Evolutionary conservation across 306 rosid species (phyloP).

Genomic region (Hylodesmum podocarpum): DNA sequence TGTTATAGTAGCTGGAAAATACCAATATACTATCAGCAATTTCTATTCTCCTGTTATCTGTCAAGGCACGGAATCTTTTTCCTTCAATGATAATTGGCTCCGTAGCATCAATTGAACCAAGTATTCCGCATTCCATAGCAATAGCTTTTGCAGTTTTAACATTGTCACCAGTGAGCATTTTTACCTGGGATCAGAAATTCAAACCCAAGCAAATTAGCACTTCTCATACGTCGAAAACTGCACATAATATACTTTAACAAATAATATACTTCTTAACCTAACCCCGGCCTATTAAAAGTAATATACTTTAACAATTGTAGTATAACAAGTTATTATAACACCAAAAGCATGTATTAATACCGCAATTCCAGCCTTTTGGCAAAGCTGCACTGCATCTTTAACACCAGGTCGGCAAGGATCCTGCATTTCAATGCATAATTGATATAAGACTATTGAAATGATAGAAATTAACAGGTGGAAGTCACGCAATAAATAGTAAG

Average conservation of each 20-base stretch:
- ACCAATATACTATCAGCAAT: constrained; percentile 70
- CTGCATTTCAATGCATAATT: constrained; percentile 41
- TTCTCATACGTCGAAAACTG: neutral
- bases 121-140: constrained; percentile 92
- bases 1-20: constrained; percentile 19
- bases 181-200: constrained; percentile 52
- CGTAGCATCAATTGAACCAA: constrained; percentile 51
- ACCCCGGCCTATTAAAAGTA: too few species aligned
- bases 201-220: constrained; percentile 19
- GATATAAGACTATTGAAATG: neutral
- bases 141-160: constrained; percentile 92
- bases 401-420: constrained; percentile 96
- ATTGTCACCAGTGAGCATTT: constrained; percentile 96
- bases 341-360: constrained; percentile 41
- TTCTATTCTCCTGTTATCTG: constrained; percentile 53
- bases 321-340: neutral
- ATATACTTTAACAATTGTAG: neutral
- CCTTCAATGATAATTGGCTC: constrained; percentile 85
- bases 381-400: constrained; percentile 67
- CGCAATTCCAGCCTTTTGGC: constrained; percentile 89
- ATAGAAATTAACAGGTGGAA: neutral
- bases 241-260: too few species aligned
- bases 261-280: neutral
- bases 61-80: constrained; percentile 61
- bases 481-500: constrained; percentile 11